Conservation (phyloP, 495 filamentous ascomycete species). For the Opeltia flavorubescens region DNA sequence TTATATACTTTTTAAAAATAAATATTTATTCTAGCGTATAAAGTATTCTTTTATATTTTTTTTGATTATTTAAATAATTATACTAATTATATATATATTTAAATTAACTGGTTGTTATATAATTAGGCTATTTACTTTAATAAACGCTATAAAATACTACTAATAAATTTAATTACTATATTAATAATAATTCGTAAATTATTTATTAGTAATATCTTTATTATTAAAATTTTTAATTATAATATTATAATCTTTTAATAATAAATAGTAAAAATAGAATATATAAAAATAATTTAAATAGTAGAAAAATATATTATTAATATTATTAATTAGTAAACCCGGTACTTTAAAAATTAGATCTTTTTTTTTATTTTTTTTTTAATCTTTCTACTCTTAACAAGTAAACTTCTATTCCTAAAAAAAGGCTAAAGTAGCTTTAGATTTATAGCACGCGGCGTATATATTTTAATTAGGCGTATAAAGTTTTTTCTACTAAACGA, state of each 20-base stretch:
- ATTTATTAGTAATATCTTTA: constrained; percentile 27
- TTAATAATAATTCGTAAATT: constrained; percentile 45
- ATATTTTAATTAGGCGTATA: constrained; percentile 50
- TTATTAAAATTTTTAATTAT: constrained; percentile 26
- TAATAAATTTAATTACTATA: constrained; percentile 53
- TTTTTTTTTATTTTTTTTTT: constrained; percentile 57
- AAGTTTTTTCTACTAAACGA: constrained; percentile 48
- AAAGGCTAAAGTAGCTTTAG: constrained; percentile 47
- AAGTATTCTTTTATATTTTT: constrained; percentile 79
- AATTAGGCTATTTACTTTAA: constrained; percentile 56
- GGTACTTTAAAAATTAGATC: constrained; percentile 59
- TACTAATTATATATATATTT: constrained; percentile 29
- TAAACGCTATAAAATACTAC: constrained; percentile 44
- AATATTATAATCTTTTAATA: constrained; percentile 26
- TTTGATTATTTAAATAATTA: constrained; percentile 36
- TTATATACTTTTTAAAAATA: constrained; percentile 71
- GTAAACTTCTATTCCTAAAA: constrained; percentile 57
- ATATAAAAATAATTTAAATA: constrained; percentile 60
- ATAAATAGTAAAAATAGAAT: constrained; percentile 73
- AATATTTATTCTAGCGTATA: constrained; percentile 68
- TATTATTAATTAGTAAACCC: constrained; percentile 53
- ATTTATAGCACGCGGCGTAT: constrained; percentile 53
- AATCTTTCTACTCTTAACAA: constrained; percentile 66
- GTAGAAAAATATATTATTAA: constrained; percentile 64
- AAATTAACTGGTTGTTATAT: constrained; percentile 67